Base-by-base conservation (phyloP, 2,329 filamentous ascomycete species). In the Nigrograna mackinnonii region DNA sequence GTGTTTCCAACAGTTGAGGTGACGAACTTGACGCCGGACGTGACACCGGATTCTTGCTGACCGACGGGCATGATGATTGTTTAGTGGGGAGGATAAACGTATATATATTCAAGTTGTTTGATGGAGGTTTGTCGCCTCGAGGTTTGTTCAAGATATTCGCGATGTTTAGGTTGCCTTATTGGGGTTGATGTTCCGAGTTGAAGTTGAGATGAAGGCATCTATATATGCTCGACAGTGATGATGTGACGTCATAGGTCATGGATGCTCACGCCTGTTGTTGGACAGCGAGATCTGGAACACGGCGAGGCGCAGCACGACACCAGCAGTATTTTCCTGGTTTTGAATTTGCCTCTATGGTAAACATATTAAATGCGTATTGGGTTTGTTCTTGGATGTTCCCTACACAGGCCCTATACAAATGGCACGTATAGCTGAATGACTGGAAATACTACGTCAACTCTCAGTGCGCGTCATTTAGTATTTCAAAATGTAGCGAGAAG, bases 1-100 rank as follows among this genome's bases (percentile, higher is more conserved):
- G 75, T 75, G 57, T 82, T 82, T 37, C 79, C 79, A 19, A 80
- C 61, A 2, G 78, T 79, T 1, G 75, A 78, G 4, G 77, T 80
- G 37, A 79, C 76, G 51, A 78, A 78, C 50, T 78, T 79, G 41
- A 78, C 71, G 42, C 77, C 75, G 37, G 75, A 76, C 1, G 76
- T 76, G 37, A 73, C 69, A 49, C 76, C 76, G 33, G 62, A 67
- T 55, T 71, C 63, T 56, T 67, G 52, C 53, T 68, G 62, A 21
- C 59, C 60, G 50, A 67, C 50, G 30, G 66, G 59, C 64, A 67
- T 68, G 21, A 31, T 63, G 31, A 17, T 12, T 11, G 16, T 13
- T 12, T 33, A 33, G 9, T 33, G 31, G 16, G 31, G 31, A n/a
- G n/a, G n/a, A n/a, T n/a, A n/a, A n/a, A n/a, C n/a, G n/a, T n/a